Conservation (phyloP, 2,329 filamentous ascomycete genomes). For the Cladosporium sp. region DNA sequence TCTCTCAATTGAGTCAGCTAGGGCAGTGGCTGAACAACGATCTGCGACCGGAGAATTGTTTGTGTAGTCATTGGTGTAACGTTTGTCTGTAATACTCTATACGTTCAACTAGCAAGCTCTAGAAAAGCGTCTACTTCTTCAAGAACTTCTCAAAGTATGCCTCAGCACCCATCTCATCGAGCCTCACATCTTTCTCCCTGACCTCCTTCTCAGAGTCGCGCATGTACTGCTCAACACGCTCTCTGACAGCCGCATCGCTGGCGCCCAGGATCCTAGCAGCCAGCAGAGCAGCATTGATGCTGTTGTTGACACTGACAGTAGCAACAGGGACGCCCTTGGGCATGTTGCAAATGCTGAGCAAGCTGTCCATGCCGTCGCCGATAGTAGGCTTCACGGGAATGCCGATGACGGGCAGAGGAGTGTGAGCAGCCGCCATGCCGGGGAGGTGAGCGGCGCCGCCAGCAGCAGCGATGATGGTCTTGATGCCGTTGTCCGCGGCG, state of each 20-base stretch:
- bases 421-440: conserved; percentile 50
- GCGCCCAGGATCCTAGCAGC: conserved; percentile 42
- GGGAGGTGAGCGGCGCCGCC: conserved; percentile 50
- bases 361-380: conserved; percentile 47
- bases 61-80: no score
- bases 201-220: conserved; percentile 61
- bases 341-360: conserved; percentile 52
- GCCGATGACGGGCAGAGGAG: conserved; percentile 48
- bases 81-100: not conserved
- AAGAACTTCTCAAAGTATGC: conserved; percentile 26
- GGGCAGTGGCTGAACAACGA: not conserved
- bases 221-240: conserved; percentile 59
- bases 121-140: conserved; percentile 20
- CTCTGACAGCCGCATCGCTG: conserved; percentile 52
- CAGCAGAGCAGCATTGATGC: conserved; percentile 44
- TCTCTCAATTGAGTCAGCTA: not conserved
- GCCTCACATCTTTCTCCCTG: conserved; percentile 54
- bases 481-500: conserved; percentile 35
- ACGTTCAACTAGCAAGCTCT: not conserved
- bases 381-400: conserved; percentile 48
- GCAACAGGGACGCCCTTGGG: conserved; percentile 42
- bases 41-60: no score
- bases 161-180: conserved; percentile 50
- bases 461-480: conserved; percentile 46
- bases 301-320: conserved; percentile 44